A percentile compares a stretch with the other conserved stretches of the same genome.
These are phyloP conservation scores for Claviceps paspali DNA, from an alignment of 2,329 filamentous ascomycete species.

Conservation along the genomic window DNA sequence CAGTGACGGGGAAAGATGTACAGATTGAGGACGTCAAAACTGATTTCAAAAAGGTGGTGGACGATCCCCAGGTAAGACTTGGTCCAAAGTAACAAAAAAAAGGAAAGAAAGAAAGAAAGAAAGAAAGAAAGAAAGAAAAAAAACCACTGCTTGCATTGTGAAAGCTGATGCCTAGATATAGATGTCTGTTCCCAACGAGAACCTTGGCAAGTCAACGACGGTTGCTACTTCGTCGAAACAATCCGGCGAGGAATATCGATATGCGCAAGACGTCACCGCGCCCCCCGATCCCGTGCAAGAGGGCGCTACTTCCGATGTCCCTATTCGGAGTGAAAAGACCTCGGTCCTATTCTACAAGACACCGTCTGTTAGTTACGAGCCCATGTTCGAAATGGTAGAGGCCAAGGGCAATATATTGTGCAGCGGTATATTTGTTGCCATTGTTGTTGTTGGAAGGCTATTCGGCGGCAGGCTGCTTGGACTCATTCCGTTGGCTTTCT, in stretches of 20 bases:
- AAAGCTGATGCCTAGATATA: conserved; percentile 15
- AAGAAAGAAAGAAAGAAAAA: too few species aligned
- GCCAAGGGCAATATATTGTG: conserved; percentile 57
- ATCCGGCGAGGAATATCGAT: conserved; percentile 63
- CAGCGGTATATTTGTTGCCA: conserved; percentile 52
- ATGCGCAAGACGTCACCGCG: conserved; percentile 77
- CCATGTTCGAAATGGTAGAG: conserved; percentile 68
- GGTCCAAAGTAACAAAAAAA: neutral
- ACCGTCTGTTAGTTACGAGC: conserved; percentile 75
- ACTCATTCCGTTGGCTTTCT: conserved; percentile 56
- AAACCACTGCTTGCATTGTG: neutral
- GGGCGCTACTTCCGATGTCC: conserved; percentile 80
- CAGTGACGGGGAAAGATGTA: conserved; percentile 73
- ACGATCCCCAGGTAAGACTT: conserved; percentile 48
- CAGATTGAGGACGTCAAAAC: conserved; percentile 70
- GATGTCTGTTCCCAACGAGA: conserved; percentile 80
- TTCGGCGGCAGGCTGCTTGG: conserved; percentile 68
- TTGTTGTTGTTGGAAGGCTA: conserved; percentile 61
- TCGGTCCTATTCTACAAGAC: conserved; percentile 94
- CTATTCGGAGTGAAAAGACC: conserved; percentile 91
- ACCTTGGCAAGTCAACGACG: conserved; percentile 59
- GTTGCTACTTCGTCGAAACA: conserved; percentile 58
- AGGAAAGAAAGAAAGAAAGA: neutral
- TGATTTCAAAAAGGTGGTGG: conserved; percentile 50
- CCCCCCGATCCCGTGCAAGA: conserved; percentile 74